Evolutionary conservation across 139 green algal genomes (phyloP), one percentile per base, ranked within the genome.

Genomic region (Ostreobium quekettii): DNA sequence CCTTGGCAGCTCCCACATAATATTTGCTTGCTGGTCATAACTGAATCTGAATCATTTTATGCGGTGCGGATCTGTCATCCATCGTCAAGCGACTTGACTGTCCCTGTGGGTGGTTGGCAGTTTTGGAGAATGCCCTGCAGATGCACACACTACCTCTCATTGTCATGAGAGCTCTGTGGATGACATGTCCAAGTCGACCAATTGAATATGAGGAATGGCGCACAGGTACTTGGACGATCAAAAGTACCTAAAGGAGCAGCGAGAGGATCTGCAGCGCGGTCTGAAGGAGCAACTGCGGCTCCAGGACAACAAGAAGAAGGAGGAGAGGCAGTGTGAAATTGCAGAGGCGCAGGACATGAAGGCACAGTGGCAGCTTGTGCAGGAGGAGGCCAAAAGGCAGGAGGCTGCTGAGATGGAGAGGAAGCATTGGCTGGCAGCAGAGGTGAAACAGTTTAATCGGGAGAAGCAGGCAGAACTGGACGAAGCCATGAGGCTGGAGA

Each of bases 371-470:
- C 2, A 75, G 1, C 15, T 58, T 22, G 29, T 36, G 33, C 63
- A 72, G 60, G 47, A 58, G 22, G 48, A 64, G 1, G 61, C 36
- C 1, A 29, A 38, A 11, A 56, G 19, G 36, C 5, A 67, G 36
- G 28, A 47, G 33, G 15, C 19, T 47, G 29, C 60, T n/a, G 28
- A 67, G 33, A 24, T 67, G 1, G 72, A 82, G 48, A 39, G 56
- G 7, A 74, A 82, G 79, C 36, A 47, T 60, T 29, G 38, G 36
- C 71, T 85, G 66, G 72, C 74, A 11, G 66, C 68, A 22, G 82
- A 87, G 63, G 66, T 85, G 36, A 69, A 74, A 46, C 72, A 84
- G 64, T 87, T 81, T 64, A 87, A 87, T 64, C 59, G 48, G 47
- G 70, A 82, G 33, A 80, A 77, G 57, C 76, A 77, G 42, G 71